Evolutionary conservation across 805 yeast species (phyloP).

Genomic region (Wickerhamiella alocasiicola): DNA sequence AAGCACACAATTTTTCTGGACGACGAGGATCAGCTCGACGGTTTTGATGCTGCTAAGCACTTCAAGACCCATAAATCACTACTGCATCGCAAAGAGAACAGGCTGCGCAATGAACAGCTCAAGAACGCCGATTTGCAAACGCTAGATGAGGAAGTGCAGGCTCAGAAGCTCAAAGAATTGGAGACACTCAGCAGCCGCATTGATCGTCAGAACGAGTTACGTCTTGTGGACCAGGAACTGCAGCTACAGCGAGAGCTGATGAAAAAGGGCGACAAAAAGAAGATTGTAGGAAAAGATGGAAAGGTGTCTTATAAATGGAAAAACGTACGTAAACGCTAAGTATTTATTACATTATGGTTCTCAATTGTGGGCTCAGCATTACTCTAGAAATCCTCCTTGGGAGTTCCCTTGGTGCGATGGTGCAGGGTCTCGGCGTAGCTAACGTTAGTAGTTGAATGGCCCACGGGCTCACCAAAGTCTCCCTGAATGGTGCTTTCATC

Average conservation of each 20-base stretch:
- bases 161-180: slow-evolving; percentile 49
- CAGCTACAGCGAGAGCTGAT: slow-evolving; percentile 72
- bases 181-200: slow-evolving; percentile 49
- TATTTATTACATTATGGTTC: no score
- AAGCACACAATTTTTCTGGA: slow-evolving; percentile 82
- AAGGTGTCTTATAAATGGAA: slow-evolving; percentile 72
- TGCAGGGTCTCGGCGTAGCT: slow-evolving; percentile 3
- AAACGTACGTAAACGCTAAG: slow-evolving; percentile 31
- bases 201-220: slow-evolving; percentile 57
- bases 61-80: slow-evolving; percentile 61
- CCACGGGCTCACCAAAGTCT: not conserved
- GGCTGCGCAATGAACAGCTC: slow-evolving; percentile 52
- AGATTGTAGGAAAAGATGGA: slow-evolving; percentile 55
- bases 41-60: slow-evolving; percentile 49
- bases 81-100: slow-evolving; percentile 54
- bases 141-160: slow-evolving; percentile 17
- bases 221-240: slow-evolving; percentile 57
- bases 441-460: not conserved
- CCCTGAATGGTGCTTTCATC: not conserved
- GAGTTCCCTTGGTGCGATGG: slow-evolving; percentile 1
- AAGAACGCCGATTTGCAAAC: slow-evolving; percentile 17
- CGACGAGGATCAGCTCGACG: slow-evolving; percentile 38
- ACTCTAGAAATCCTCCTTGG: no score
- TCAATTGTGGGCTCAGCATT: no score
- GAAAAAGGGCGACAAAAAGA: slow-evolving; percentile 82